Evolutionary conservation across 108 stramenopile genomes (phyloP).

Genomic region (Ochromonas danica): DNA sequence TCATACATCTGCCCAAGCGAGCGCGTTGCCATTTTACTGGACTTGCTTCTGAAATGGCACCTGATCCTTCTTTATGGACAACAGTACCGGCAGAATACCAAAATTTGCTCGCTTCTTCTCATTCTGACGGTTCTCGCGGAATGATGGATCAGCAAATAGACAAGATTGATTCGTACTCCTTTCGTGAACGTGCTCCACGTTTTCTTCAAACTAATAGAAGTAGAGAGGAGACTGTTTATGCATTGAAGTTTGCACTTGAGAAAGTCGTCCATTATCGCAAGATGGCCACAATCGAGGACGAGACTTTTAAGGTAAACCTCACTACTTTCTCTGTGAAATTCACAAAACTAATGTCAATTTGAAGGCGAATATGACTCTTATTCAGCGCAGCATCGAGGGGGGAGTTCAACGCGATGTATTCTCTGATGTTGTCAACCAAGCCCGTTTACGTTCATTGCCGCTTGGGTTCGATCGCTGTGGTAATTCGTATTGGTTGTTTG

Average conservation of each 20-base stretch:
- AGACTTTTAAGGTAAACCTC: no score
- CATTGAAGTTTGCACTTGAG: neutral
- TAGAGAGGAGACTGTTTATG: neutral
- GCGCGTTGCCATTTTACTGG: neutral
- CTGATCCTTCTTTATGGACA: neutral
- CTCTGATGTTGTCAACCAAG: no score
- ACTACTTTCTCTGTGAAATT: no score
- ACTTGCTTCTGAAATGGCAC: neutral
- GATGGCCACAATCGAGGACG: no score
- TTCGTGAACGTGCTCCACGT: neutral
- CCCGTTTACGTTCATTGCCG: conserved; percentile 8
- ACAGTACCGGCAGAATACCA: neutral
- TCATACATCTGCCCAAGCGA: neutral
- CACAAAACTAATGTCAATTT: no score
- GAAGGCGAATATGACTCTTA: no score
- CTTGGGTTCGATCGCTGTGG: conserved; percentile 20
- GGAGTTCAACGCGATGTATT: no score
- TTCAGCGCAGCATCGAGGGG: no score
- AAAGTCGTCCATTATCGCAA: neutral
- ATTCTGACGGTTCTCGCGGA: no score
- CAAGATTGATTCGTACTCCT: no score
- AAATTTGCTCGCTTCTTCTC: neutral
- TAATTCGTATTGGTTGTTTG: conserved; percentile 7
- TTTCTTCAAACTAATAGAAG: neutral
- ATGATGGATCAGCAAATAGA: neutral